A percentile compares a stretch with the other conserved stretches of the same genome.
Evolutionary conservation across 2,329 filamentous ascomycete species (phyloP).

Genomic region (Nigrospora osmanthi): DNA sequence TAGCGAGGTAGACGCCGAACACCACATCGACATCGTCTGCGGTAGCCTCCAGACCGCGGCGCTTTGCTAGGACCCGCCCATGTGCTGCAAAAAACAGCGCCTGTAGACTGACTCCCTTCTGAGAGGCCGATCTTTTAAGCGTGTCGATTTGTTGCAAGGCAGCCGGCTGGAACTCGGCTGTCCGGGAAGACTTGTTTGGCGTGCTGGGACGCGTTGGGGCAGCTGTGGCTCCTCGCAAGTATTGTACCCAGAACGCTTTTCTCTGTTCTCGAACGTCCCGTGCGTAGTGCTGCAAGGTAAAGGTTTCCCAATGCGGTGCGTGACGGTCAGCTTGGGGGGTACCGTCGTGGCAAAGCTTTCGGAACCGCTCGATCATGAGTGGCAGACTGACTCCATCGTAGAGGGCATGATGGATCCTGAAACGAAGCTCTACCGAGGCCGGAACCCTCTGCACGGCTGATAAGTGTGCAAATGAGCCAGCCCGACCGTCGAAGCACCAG

Average conservation of each 20-base stretch:
- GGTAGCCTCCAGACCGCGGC: not conserved
- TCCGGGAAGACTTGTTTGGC: slow-evolving; percentile 1
- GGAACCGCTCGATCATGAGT: slow-evolving; percentile 42
- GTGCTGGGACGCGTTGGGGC: not conserved
- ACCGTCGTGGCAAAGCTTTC: slow-evolving; percentile 11
- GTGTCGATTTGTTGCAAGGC: slow-evolving; percentile 6
- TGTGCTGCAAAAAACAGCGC: slow-evolving; percentile 69
- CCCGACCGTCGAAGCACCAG: slow-evolving; percentile 12
- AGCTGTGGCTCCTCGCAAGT: slow-evolving; percentile 25
- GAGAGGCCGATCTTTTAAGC: slow-evolving; percentile 11
- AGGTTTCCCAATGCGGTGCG: slow-evolving; percentile 15
- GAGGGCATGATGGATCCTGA: slow-evolving; percentile 74
- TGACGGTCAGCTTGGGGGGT: not conserved
- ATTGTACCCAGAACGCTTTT: slow-evolving; percentile 36
- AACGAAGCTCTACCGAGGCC: slow-evolving; percentile 27
- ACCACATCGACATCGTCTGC: slow-evolving; percentile 35
- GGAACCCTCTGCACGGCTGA: slow-evolving; percentile 6
- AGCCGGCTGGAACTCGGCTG: slow-evolving; percentile 8
- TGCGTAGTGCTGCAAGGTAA: slow-evolving; percentile 12
- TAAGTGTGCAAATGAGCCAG: slow-evolving; percentile 17
- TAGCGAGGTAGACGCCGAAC: slow-evolving; percentile 78
- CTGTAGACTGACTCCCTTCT: slow-evolving; percentile 58
- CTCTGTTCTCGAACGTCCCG: slow-evolving; percentile 7
- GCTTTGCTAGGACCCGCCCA: slow-evolving; percentile 33
- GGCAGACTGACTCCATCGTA: slow-evolving; percentile 82